phyloP scores from a whole-genome alignment of 306 rosid genomes.

The Malus orientalis region DNA sequence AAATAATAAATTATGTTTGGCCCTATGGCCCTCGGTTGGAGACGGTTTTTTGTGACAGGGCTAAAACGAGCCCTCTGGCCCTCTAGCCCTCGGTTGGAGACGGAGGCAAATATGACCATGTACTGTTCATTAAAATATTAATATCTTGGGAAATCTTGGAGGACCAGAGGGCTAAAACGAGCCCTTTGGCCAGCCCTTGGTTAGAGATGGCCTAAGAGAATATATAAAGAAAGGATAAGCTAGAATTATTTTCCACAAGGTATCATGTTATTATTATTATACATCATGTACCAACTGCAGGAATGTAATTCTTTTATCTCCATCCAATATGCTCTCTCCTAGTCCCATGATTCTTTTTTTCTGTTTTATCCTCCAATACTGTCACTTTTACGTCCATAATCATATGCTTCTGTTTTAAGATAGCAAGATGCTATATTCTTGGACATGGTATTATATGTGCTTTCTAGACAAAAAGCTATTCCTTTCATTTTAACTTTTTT shows the following conservation, averaged over 20 bases:
- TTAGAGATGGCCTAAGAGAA: too few species aligned
- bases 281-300: not conserved
- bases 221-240: not conserved
- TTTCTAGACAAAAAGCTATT: not conserved
- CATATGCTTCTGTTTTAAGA: not conserved
- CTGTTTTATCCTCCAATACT: not conserved
- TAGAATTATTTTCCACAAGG: not conserved
- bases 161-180: too few species aligned
- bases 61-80: too few species aligned
- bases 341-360: not conserved
- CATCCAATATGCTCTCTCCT: not conserved
- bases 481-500: not conserved
- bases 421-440: not conserved
- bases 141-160: too few species aligned
- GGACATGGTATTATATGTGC: too few species aligned
- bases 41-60: too few species aligned
- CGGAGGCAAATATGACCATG: too few species aligned
- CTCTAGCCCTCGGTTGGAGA: too few species aligned
- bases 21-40: too few species aligned
- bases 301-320: not conserved
- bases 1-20: too few species aligned
- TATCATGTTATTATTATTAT: not conserved
- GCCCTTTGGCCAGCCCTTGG: too few species aligned
- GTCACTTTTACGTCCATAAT: not conserved
- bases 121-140: too few species aligned